phyloP scores from a whole-genome alignment of 805 yeast genomes.

The Metschnikowia lachancei region DNA sequence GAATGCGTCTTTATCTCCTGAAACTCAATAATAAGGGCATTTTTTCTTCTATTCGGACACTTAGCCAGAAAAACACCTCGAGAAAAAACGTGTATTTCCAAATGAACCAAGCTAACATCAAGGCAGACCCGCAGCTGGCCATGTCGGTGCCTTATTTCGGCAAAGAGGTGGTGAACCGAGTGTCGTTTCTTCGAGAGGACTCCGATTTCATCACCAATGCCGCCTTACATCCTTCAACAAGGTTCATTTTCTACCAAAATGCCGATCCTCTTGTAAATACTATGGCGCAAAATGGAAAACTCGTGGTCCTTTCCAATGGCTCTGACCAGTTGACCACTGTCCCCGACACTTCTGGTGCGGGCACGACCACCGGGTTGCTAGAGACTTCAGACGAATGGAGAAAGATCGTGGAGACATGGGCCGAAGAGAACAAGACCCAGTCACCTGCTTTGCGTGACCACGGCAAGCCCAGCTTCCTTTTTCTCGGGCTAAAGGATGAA shows the following conservation, averaged over 20 bases:
- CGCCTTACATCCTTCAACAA: constrained; percentile 43
- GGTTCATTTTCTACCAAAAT: constrained; percentile 44
- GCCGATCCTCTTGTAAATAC: constrained; percentile 34
- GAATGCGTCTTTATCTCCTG: neutral
- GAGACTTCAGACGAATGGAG: constrained; percentile 16
- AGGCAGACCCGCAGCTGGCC: neutral
- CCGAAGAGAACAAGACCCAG: constrained; percentile 31
- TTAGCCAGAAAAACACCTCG: neutral
- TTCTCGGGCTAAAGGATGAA: constrained; percentile 45
- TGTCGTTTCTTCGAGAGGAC: constrained; percentile 62
- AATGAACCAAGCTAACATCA: constrained; percentile 12
- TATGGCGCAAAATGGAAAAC: constrained; percentile 24
- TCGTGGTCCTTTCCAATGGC: constrained; percentile 37
- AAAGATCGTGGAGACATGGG: constrained; percentile 23
- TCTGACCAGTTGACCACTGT: constrained; percentile 29
- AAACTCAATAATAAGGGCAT: neutral
- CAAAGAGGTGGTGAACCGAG: constrained; percentile 57
- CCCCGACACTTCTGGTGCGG: constrained; percentile 13
- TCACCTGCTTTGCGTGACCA: constrained; percentile 40
- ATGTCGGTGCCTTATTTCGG: constrained; percentile 37
- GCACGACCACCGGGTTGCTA: constrained; percentile 24
- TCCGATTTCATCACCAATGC: constrained; percentile 47
- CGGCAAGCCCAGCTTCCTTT: constrained; percentile 37
- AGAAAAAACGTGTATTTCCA: constrained; percentile 4
- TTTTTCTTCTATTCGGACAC: neutral